phyloP scores from a whole-genome alignment of 129 eudicot species.

The Artemisia annua region DNA sequence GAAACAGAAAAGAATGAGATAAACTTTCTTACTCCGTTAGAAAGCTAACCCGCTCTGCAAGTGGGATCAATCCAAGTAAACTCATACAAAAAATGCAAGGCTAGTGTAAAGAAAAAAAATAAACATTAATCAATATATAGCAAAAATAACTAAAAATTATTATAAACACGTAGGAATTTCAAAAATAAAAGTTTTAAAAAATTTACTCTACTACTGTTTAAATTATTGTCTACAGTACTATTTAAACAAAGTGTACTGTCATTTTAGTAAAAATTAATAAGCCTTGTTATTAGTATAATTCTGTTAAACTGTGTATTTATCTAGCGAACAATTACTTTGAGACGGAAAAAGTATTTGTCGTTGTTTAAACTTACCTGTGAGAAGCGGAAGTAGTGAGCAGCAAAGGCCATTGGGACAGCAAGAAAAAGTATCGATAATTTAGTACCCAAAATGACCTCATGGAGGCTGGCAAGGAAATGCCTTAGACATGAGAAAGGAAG shows the following conservation, averaged over 20 bases:
- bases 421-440: constrained; percentile 65
- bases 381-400: constrained; percentile 42
- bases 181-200: no score
- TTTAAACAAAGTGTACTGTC: no score
- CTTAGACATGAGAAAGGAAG: constrained; percentile 30
- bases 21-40: constrained; percentile 66
- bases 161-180: background rate
- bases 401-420: constrained; percentile 66
- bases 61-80: constrained; percentile 75
- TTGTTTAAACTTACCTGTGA: constrained; percentile 47
- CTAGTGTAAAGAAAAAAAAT: constrained; percentile 24
- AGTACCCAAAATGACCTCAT: constrained; percentile 75
- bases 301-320: no score
- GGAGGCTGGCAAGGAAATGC: constrained; percentile 43
- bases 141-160: background rate
- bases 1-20: background rate
- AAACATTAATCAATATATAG: background rate
- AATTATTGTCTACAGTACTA: no score
- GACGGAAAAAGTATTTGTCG: no score
- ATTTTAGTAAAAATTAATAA: no score
- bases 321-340: no score
- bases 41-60: constrained; percentile 86
- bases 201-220: no score
- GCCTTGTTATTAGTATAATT: no score
- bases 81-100: constrained; percentile 84